Conservation (phyloP, 257 asterid species). For the Lithospermum erythrorhizon region DNA sequence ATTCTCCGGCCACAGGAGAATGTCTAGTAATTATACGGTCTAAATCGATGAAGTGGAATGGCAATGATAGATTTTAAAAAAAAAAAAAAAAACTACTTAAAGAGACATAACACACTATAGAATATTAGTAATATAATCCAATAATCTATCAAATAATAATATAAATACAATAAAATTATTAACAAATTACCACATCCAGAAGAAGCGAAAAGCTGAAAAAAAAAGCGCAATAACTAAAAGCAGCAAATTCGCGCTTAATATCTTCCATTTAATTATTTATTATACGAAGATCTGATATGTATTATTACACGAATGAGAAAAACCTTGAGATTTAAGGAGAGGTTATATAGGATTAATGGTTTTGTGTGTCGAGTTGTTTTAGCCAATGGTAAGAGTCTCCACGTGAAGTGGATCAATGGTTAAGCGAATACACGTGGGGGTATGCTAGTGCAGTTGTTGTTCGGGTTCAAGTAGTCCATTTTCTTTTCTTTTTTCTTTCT, state of each 20-base stretch:
- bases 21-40: too few species aligned
- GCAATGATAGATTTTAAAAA: too few species aligned
- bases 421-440: background rate
- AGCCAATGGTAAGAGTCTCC: background rate
- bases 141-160: too few species aligned
- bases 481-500: too few species aligned
- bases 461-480: background rate
- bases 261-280: background rate
- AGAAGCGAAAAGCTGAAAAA: background rate
- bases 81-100: too few species aligned
- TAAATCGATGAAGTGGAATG: too few species aligned
- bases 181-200: conserved; percentile 1
- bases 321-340: background rate
- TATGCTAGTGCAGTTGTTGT: background rate
- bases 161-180: too few species aligned
- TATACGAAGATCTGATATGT: background rate
- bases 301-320: too few species aligned
- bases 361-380: background rate
- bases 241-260: conserved; percentile 1
- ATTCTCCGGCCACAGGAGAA: too few species aligned
- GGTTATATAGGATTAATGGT: background rate
- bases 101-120: too few species aligned
- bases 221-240: background rate
- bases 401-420: background rate
- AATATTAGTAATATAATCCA: too few species aligned